These are phyloP conservation scores for Pythium plurisporium DNA, from an alignment of 352 stramenopile genomes.

Conservation along the genomic window DNA sequence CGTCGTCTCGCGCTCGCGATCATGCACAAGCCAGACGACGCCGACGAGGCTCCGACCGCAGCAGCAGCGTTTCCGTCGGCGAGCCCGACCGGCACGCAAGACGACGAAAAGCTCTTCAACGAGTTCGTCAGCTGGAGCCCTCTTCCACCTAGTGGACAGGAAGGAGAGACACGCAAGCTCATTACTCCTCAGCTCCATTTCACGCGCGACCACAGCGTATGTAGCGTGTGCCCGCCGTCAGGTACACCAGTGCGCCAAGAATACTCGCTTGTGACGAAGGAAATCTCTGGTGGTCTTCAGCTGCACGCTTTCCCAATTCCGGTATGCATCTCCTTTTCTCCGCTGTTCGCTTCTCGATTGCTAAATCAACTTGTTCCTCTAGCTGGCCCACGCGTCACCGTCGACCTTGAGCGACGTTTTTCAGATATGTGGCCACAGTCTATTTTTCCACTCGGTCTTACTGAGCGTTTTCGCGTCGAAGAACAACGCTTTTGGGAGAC, in stretches of 20 bases:
- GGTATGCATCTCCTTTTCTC: constrained; percentile 24
- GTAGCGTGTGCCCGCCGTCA: constrained; percentile 55
- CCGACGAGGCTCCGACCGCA: constrained; percentile 9
- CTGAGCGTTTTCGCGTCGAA: constrained; percentile 69
- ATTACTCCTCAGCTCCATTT: constrained; percentile 76
- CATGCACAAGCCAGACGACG: constrained; percentile 46
- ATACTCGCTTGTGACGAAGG: constrained; percentile 78
- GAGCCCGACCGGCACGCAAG: constrained; percentile 18
- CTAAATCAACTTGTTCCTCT: no score
- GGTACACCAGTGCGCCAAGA: constrained; percentile 62
- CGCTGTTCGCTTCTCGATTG: no score
- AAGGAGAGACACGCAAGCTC: constrained; percentile 46
- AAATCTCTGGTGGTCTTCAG: constrained; percentile 77
- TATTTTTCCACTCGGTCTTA: constrained; percentile 85
- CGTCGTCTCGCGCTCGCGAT: constrained; percentile 67
- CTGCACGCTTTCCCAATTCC: constrained; percentile 80
- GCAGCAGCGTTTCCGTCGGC: background rate
- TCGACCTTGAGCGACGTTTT: constrained; percentile 61
- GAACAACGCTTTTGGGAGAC: constrained; percentile 67
- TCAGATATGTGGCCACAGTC: constrained; percentile 75
- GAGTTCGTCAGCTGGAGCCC: constrained; percentile 80
- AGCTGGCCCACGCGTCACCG: constrained; percentile 60
- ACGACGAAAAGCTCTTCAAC: constrained; percentile 82
- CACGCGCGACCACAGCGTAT: constrained; percentile 65
- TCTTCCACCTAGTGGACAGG: constrained; percentile 11